Base-by-base conservation (phyloP, 768 basidiomycete species). In the Coprinopsis marcescibilis region DNA sequence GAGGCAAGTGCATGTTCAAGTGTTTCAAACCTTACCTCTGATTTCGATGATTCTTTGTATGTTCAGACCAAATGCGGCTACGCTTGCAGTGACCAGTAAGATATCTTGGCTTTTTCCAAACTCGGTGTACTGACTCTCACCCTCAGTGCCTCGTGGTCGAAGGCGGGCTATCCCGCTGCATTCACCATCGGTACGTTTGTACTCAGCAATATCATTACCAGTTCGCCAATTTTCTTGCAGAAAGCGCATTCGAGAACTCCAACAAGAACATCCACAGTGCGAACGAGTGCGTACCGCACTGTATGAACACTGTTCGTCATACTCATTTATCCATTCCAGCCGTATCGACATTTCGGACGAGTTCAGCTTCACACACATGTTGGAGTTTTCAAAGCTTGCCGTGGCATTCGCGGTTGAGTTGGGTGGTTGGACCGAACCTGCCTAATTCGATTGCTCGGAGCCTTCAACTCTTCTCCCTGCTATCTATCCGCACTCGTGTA, bases 61-160 rank as follows among this genome's bases (percentile, higher is more conserved):
- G 45, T 19, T 24, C 35, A 89, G 72, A 96, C 93, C 47, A 74
- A 85, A 70, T 95, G 93, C 68, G 90, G 88, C 27, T 95, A 96
- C 59, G 91, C 90, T 43, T 96, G 92, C 73, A 89, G 86, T 55
- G 92, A 95, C 65, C 91, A 94, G 87, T 90, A 55, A 65, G 67
- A 35, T 55, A 54, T 52, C 58, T 62, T 60, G 54, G 56, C 54
- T 56, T 61, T 46, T 51, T 55, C 52, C 55, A n/a, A n/a, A n/a
- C n/a, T n/a, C 56, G 52, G 58, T 60, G 54, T 60, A 65, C 50
- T 60, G 51, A 48, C 40, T 57, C 30, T 35, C 48, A 52, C 52
- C 52, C 44, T 55, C 53, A 71, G 74, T 58, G 89, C 89, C 56
- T 88, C 88, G 25, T 93, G 89, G 89, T 66, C 65, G 46, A 88